Conservation (phyloP, 495 filamentous ascomycete species). For the Cladorrhinum samala region DNA sequence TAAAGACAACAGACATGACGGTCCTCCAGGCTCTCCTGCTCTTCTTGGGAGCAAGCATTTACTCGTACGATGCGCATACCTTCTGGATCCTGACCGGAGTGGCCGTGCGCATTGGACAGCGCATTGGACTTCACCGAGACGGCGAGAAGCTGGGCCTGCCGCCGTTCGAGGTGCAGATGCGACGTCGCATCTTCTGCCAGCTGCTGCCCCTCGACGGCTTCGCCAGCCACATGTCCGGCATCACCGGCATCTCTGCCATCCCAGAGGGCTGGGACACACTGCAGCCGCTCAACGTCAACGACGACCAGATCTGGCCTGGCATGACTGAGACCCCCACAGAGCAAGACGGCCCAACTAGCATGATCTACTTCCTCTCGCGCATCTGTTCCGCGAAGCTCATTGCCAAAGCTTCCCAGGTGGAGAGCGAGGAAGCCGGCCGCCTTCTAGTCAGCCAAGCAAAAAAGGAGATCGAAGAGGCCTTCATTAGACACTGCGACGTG, state of each 20-base stretch:
- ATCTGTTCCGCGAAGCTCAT: neutral
- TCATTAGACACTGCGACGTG: slow-evolving; percentile 16
- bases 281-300: slow-evolving; percentile 35
- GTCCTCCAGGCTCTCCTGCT: slow-evolving; percentile 37
- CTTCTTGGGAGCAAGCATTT: slow-evolving; percentile 27
- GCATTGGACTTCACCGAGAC: slow-evolving; percentile 45
- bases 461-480: slow-evolving; percentile 9
- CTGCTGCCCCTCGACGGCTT: slow-evolving; percentile 50
- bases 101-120: slow-evolving; percentile 38
- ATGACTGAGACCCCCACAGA: slow-evolving; percentile 38
- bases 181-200: slow-evolving; percentile 59
- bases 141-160: slow-evolving; percentile 46
- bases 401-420: neutral
- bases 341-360: slow-evolving; percentile 49
- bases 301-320: slow-evolving; percentile 36
- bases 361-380: slow-evolving; percentile 40
- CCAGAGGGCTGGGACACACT: slow-evolving; percentile 32
- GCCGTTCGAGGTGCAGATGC: slow-evolving; percentile 56
- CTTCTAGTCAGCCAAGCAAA: slow-evolving; percentile 6
- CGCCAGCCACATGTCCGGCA: slow-evolving; percentile 50
- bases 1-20: slow-evolving; percentile 33
- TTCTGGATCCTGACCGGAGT: slow-evolving; percentile 38
- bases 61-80: slow-evolving; percentile 27
- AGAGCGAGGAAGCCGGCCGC: slow-evolving; percentile 1
- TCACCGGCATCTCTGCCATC: slow-evolving; percentile 34